phyloP scores from a whole-genome alignment of 192 early-diverging fungal genomes.

The Coemansia sp. region DNA sequence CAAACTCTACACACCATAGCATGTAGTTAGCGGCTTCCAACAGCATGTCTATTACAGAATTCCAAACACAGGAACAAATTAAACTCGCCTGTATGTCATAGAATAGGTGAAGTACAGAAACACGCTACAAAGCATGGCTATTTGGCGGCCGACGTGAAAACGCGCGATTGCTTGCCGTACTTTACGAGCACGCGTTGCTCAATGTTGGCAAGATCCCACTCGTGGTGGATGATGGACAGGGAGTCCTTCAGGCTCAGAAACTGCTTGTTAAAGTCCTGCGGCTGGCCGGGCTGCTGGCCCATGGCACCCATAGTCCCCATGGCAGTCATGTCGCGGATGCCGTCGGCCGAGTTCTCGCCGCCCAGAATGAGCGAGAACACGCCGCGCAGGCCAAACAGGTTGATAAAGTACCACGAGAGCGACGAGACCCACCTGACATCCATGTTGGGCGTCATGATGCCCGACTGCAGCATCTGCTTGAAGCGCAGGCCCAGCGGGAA shows the following conservation, averaged over 20 bases:
- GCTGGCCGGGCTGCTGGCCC: conserved; percentile 70
- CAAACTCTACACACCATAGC: not conserved
- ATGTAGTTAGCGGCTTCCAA: too few species aligned
- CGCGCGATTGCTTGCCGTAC: conserved; percentile 56
- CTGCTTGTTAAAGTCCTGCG: conserved; percentile 79
- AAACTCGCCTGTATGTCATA: too few species aligned
- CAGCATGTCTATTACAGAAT: too few species aligned
- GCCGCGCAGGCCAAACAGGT: conserved; percentile 89
- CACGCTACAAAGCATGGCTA: conserved; percentile 1
- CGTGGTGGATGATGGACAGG: conserved; percentile 74
- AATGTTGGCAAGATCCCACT: conserved; percentile 75
- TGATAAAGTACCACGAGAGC: conserved; percentile 97
- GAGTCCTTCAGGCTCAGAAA: conserved; percentile 87
- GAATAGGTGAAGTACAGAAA: too few species aligned
- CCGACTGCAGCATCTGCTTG: conserved; percentile 96
- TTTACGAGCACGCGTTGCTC: conserved; percentile 76
- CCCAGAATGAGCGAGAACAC: conserved; percentile 91
- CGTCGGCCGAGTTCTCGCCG: conserved; percentile 82
- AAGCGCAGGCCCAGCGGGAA: conserved; percentile 95
- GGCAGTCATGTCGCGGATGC: conserved; percentile 84
- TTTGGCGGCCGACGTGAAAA: conserved; percentile 40
- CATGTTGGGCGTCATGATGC: conserved; percentile 93
- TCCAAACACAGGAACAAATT: too few species aligned
- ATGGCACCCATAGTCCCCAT: conserved; percentile 82
- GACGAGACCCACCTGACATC: conserved; percentile 97